A percentile compares a stretch with the other conserved stretches of the same genome.
phyloP scores from a whole-genome alignment of 148 eudicot species.

The Nyssa sinensis region DNA sequence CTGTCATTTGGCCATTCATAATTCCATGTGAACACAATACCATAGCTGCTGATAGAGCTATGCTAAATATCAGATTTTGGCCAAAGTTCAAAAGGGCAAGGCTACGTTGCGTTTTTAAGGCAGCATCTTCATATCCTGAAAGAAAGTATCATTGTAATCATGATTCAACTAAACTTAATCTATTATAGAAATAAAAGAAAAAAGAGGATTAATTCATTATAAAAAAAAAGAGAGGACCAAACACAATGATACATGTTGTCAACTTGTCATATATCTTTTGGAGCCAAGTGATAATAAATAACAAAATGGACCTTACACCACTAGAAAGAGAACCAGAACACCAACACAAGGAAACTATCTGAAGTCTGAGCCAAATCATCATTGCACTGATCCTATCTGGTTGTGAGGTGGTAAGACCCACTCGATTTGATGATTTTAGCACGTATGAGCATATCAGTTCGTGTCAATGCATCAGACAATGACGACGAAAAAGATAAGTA shows the following conservation, averaged over 20 bases:
- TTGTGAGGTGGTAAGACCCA: not conserved
- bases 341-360: not conserved
- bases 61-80: constrained; percentile 77
- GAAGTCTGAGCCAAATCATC: not conserved
- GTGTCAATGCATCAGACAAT: not conserved
- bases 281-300: not conserved
- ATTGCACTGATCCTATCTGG: not conserved
- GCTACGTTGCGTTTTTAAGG: constrained; percentile 89
- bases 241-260: too few species aligned
- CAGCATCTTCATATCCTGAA: constrained; percentile 94
- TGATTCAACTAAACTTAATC: too few species aligned
- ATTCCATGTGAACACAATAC: constrained; percentile 76
- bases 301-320: too few species aligned
- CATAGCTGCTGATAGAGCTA: constrained; percentile 86
- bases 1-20: constrained; percentile 77
- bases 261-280: too few species aligned
- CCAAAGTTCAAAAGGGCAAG: constrained; percentile 92
- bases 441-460: not conserved
- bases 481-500: too few species aligned
- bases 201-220: not conserved
- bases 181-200: too few species aligned
- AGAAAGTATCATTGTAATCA: constrained; percentile 2
- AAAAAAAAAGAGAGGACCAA: too few species aligned
- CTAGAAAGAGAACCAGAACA: not conserved
- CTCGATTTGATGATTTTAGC: not conserved